These are phyloP conservation scores for Tetrapyrgos nigripes DNA, from an alignment of 1,284 basidiomycete species.

Conservation along the genomic window DNA sequence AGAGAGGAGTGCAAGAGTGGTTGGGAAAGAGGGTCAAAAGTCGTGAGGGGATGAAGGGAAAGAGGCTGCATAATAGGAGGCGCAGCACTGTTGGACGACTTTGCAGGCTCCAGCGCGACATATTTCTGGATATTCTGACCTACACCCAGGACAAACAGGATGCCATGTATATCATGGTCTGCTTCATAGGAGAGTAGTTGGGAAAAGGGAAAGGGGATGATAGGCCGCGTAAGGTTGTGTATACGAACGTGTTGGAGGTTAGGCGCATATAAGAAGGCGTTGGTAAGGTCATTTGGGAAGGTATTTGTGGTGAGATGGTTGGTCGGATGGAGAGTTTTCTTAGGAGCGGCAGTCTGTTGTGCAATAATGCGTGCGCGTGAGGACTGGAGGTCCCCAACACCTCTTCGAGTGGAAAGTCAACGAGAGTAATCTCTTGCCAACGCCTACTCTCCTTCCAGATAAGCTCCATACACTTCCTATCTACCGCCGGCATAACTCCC, in stretches of 20 bases:
- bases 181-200: not conserved
- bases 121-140: not conserved
- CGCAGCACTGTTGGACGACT: too few relatives aligned
- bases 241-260: not conserved
- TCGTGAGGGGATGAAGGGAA: not conserved
- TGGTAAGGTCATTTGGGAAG: not conserved
- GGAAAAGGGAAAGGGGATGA: not conserved
- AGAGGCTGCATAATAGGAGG: too few relatives aligned
- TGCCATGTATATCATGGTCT: not conserved
- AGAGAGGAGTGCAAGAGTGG: not conserved
- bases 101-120: not conserved
- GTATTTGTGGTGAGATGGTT: not conserved
- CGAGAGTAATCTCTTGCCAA: not conserved
- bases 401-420: not conserved
- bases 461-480: not conserved
- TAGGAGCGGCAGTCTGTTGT: not conserved
- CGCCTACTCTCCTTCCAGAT: not conserved
- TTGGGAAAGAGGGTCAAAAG: not conserved
- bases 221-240: not conserved
- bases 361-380: not conserved
- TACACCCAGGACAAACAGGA: not conserved
- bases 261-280: not conserved
- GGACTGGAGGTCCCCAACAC: not conserved
- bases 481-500: not conserved
- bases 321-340: not conserved